Percentiles rank a stretch among this genome's conserved stretches.
phyloP scores from a whole-genome alignment of 2,329 filamentous ascomycete species.

The Penicillium fuscoglaucum region DNA sequence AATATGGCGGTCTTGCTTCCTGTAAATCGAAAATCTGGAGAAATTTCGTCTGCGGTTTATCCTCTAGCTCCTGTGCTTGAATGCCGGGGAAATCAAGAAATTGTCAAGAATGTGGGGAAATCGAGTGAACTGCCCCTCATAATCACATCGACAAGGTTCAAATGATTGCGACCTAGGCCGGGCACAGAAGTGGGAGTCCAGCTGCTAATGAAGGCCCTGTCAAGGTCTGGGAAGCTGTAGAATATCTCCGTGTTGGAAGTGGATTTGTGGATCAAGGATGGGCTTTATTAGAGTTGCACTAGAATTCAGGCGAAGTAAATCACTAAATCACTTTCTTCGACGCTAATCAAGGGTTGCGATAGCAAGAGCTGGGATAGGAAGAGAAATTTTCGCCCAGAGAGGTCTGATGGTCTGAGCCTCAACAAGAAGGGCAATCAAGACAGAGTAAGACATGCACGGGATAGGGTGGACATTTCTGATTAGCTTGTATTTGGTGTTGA shows the following conservation, averaged over 20 bases:
- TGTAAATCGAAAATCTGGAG: neutral
- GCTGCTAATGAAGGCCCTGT: neutral
- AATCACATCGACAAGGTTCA: neutral
- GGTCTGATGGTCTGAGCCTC: slow-evolving; percentile 6
- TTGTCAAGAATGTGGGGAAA: neutral
- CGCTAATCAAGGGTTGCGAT: neutral
- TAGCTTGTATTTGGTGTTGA: neutral
- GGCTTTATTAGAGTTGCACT: neutral
- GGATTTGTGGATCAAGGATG: neutral
- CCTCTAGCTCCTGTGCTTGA: neutral
- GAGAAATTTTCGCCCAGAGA: neutral
- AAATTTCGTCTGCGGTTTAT: neutral
- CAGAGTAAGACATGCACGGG: slow-evolving; percentile 6
- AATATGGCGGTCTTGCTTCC: neutral
- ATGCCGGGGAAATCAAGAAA: neutral
- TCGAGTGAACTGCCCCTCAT: neutral
- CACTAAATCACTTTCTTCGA: too few relatives aligned
- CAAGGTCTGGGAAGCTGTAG: neutral
- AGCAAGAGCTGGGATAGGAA: neutral
- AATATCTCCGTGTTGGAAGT: neutral
- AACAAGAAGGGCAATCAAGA: slow-evolving; percentile 1
- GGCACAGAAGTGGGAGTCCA: neutral
- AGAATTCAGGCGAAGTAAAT: neutral
- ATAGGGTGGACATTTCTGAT: neutral
- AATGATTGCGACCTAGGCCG: neutral